Percentiles rank a stretch among this genome's conserved stretches.
Evolutionary conservation across 305 asterid species (phyloP).

Genomic region (Plantago coronopus): DNA sequence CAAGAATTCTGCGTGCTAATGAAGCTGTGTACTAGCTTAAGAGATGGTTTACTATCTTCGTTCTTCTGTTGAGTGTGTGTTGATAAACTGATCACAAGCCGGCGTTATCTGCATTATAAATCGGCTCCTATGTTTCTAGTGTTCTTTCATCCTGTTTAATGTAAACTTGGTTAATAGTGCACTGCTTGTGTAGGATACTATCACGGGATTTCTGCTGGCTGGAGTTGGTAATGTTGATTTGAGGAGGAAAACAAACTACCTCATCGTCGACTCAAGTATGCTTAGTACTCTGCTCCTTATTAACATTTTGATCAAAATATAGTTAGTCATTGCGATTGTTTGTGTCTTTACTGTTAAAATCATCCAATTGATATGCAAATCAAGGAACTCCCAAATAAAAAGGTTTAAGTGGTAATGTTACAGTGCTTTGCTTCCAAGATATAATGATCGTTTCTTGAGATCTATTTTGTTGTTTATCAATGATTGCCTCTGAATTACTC

Average conservation of each 20-base stretch:
- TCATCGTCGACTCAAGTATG: slow-evolving; percentile 92
- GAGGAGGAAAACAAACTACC: slow-evolving; percentile 65
- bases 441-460: not conserved
- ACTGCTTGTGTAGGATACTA: slow-evolving; percentile 62
- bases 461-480: no score
- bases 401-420: not conserved
- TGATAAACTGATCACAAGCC: not conserved
- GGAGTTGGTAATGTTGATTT: slow-evolving; percentile 78
- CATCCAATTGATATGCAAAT: not conserved
- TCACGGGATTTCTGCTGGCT: slow-evolving; percentile 90
- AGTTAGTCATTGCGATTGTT: not conserved
- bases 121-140: not conserved
- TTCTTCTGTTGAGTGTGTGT: not conserved
- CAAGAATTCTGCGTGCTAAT: not conserved
- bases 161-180: slow-evolving; percentile 10
- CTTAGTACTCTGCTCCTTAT: slow-evolving; percentile 10
- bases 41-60: not conserved
- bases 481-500: not conserved
- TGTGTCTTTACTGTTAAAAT: not conserved
- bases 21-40: not conserved
- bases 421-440: not conserved
- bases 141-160: not conserved
- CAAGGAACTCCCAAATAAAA: not conserved
- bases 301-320: no score
- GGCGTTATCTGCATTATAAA: not conserved